phyloP scores from a whole-genome alignment of 805 yeast genomes.

The Candida parachauliodes region DNA sequence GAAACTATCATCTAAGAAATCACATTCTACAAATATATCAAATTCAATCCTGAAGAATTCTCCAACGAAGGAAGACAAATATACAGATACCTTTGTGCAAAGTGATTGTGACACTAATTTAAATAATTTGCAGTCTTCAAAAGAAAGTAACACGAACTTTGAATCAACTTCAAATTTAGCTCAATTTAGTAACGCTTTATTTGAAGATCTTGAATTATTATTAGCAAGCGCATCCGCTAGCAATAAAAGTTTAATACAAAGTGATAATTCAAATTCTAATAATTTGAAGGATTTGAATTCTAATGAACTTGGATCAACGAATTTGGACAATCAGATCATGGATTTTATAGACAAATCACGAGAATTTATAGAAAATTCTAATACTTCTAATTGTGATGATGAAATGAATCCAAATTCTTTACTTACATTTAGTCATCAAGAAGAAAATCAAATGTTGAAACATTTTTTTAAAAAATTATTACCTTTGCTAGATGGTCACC shows the following conservation, averaged over 20 bases:
- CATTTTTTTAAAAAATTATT: conserved; percentile 54
- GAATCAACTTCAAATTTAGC: conserved; percentile 15
- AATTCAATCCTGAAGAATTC: background rate
- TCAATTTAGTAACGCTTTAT: conserved; percentile 20
- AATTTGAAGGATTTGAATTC: background rate
- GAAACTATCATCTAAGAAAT: background rate
- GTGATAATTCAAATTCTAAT: background rate
- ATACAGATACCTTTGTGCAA: background rate
- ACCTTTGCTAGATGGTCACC: conserved; percentile 56
- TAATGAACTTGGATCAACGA: background rate
- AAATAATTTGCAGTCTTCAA: background rate
- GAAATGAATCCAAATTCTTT: conserved; percentile 7
- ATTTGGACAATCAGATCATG: conserved; percentile 7
- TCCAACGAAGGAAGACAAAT: background rate
- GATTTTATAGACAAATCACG: conserved; percentile 6
- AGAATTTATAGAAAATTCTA: background rate
- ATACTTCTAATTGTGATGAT: background rate
- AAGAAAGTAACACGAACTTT: background rate
- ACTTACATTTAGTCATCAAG: conserved; percentile 32
- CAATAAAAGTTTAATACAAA: background rate
- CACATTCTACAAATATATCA: background rate
- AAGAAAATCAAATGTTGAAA: conserved; percentile 52
- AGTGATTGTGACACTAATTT: background rate
- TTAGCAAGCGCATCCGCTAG: conserved; percentile 9
- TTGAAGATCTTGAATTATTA: conserved; percentile 23